Evolutionary conservation across 2,329 filamentous ascomycete species (phyloP).

Genomic region (Calonectria henricotiae): DNA sequence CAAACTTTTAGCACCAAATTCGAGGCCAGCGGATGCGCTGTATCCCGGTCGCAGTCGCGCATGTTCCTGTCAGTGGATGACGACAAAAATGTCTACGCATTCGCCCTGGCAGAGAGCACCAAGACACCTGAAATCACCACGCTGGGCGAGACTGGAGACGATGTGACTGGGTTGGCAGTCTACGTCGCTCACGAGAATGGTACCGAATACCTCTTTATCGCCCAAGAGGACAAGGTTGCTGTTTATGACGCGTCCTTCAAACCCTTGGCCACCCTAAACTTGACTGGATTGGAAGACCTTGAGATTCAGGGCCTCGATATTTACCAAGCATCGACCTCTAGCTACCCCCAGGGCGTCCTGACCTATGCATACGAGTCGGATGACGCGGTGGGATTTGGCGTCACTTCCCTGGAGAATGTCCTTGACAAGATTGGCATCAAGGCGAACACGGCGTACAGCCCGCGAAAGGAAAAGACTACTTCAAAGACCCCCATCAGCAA

Average conservation of each 20-base stretch:
- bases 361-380: conserved; percentile 62
- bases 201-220: conserved; percentile 63
- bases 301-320: conserved; percentile 62
- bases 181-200: conserved; percentile 58
- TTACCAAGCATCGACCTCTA: conserved; percentile 58
- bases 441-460: conserved; percentile 60
- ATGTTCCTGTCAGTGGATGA: conserved; percentile 63
- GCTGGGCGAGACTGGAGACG: conserved; percentile 57
- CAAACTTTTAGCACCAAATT: conserved; percentile 63
- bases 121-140: conserved; percentile 56
- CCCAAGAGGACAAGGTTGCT: conserved; percentile 58
- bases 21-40: conserved; percentile 63
- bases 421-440: conserved; percentile 57
- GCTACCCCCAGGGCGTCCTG: conserved; percentile 60
- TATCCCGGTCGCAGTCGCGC: conserved; percentile 56
- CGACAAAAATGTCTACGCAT: conserved; percentile 57
- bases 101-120: conserved; percentile 61
- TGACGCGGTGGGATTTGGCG: conserved; percentile 59
- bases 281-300: conserved; percentile 61
- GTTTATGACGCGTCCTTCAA: conserved; percentile 60
- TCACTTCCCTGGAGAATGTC: conserved; percentile 58
- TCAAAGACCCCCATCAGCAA: conserved; percentile 53
- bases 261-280: conserved; percentile 57
- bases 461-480: conserved; percentile 51
- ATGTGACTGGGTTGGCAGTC: conserved; percentile 61